Evolutionary conservation across 257 asterid genomes (phyloP).

Genomic region (Ilex aquifolium): DNA sequence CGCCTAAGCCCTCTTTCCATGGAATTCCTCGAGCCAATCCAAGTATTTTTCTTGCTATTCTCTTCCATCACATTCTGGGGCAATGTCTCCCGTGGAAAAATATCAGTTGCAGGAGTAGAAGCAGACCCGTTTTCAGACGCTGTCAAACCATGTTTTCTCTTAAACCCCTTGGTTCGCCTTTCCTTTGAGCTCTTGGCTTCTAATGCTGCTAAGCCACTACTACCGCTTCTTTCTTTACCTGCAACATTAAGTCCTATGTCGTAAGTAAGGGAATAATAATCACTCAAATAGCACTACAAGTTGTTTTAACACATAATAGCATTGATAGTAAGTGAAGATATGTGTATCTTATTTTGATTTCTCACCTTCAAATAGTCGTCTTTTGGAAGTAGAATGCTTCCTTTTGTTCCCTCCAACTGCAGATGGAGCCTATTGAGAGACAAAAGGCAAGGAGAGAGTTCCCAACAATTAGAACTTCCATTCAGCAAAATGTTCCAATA

Average conservation of each 20-base stretch:
- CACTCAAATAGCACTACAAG: background rate
- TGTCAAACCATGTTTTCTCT: background rate
- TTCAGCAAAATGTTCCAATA: too few relatives aligned
- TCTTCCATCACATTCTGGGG: constrained; percentile 15
- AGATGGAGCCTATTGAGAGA: constrained; percentile 32
- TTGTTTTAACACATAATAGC: constrained; percentile 2
- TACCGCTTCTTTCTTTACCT: constrained; percentile 25
- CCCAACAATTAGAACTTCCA: constrained; percentile 11
- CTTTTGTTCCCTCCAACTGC: constrained; percentile 24
- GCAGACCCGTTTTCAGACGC: constrained; percentile 1
- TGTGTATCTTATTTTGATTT: constrained; percentile 28
- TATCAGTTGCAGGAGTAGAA: constrained; percentile 6
- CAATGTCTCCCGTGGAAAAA: constrained; percentile 18
- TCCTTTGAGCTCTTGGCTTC: constrained; percentile 20
- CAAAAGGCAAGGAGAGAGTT: constrained; percentile 10
- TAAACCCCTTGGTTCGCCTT: constrained; percentile 9
- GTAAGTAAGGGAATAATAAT: constrained; percentile 4
- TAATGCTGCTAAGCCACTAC: constrained; percentile 10
- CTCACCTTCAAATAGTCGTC: constrained; percentile 16
- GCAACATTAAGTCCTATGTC: constrained; percentile 16
- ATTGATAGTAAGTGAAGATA: background rate
- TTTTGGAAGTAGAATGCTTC: constrained; percentile 5
- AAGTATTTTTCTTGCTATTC: constrained; percentile 3
- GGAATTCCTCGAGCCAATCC: constrained; percentile 6
- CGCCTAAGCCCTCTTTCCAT: constrained; percentile 15